These are phyloP conservation scores for Aspergillus persii DNA, from an alignment of 2,329 filamentous ascomycete genomes.

Conservation along the genomic window DNA sequence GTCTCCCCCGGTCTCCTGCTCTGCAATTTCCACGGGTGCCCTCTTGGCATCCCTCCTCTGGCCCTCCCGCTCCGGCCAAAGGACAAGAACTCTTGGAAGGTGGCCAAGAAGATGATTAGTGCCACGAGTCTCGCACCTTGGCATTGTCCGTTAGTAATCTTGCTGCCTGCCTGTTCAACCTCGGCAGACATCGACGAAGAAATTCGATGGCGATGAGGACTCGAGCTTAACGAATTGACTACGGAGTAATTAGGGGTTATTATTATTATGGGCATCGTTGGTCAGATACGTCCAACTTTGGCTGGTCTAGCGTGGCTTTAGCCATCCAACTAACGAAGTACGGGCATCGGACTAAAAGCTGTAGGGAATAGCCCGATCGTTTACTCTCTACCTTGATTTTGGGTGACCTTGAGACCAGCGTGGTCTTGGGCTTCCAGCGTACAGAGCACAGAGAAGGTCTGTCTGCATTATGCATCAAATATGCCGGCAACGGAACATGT, in stretches of 20 bases:
- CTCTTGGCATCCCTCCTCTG: conserved; percentile 7
- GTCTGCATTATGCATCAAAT: too few relatives aligned
- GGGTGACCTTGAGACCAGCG: neutral
- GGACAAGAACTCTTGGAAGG: conserved; percentile 2
- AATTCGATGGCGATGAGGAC: too few relatives aligned
- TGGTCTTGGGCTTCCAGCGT: neutral
- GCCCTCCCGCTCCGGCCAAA: conserved; percentile 4
- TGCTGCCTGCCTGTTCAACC: neutral
- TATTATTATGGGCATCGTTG: neutral
- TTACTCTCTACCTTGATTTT: neutral
- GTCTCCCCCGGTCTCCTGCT: neutral
- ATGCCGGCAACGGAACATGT: too few relatives aligned
- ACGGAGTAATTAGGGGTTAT: too few relatives aligned
- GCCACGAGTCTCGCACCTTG: neutral
- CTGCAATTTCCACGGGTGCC: conserved; percentile 1
- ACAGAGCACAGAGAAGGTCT: neutral
- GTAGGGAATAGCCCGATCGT: neutral
- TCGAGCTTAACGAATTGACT: too few relatives aligned
- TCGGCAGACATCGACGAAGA: too few relatives aligned
- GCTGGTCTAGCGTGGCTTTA: neutral
- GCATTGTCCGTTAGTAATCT: conserved; percentile 1
- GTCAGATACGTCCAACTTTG: neutral
- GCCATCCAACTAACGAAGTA: neutral
- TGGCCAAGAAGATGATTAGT: conserved; percentile 3
- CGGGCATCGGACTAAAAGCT: neutral